Evolutionary conservation across 108 stramenopile genomes (phyloP).

Genomic region (Schizochytrium sp.): DNA sequence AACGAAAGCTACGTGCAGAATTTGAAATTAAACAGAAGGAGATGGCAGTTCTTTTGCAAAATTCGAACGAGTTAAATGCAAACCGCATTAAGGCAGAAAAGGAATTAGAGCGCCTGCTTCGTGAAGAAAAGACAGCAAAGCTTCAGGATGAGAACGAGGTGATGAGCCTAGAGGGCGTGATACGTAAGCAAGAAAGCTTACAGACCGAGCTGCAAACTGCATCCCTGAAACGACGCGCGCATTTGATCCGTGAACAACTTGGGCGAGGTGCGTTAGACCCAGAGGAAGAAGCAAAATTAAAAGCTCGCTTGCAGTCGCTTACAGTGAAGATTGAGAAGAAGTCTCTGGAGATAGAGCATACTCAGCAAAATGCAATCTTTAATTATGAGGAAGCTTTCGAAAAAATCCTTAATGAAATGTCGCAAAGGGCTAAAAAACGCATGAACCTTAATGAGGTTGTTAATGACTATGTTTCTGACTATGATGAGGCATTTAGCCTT

Average conservation of each 20-base stretch:
- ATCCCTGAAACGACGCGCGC: conserved; percentile 40
- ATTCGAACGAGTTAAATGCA: background rate
- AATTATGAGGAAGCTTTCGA: conserved; percentile 45
- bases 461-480: background rate
- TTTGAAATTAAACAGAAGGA: conserved; percentile 30
- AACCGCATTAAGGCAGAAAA: background rate
- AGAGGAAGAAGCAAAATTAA: conserved; percentile 30
- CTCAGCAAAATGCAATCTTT: background rate
- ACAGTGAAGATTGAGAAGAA: conserved; percentile 54
- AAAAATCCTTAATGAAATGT: background rate
- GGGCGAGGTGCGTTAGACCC: conserved; percentile 22
- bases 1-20: background rate
- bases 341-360: conserved; percentile 24
- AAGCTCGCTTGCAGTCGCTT: conserved; percentile 9
- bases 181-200: conserved; percentile 52
- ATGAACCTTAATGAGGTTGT: conserved; percentile 11
- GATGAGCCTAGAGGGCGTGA: background rate
- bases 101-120: background rate
- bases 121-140: background rate
- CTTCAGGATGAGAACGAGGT: background rate
- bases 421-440: background rate
- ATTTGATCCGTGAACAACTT: conserved; percentile 6
- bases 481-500: conserved; percentile 38
- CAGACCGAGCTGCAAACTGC: conserved; percentile 38
- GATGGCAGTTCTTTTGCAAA: conserved; percentile 42